Conservation (phyloP, 2,329 filamentous ascomycete genomes). For the Biscogniauxia mediterranea region DNA sequence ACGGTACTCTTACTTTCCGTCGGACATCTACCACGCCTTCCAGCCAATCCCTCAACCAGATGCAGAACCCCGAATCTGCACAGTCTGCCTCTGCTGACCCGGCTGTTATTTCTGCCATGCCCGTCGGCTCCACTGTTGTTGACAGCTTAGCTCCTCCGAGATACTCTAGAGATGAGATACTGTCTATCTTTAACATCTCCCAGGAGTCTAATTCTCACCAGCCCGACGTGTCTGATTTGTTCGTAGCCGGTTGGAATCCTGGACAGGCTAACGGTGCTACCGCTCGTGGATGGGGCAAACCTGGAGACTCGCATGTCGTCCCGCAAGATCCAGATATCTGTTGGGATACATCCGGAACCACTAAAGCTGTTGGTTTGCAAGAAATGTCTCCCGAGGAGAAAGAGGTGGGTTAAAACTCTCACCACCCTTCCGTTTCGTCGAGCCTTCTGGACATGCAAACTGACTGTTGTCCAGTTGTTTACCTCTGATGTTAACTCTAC, state of each 20-base stretch:
- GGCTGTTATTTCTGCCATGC: slow-evolving; percentile 58
- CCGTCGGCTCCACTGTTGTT: slow-evolving; percentile 48
- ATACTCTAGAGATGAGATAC: slow-evolving; percentile 76
- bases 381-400: slow-evolving; percentile 66
- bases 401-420: slow-evolving; percentile 44
- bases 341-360: slow-evolving; percentile 74
- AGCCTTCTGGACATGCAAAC: slow-evolving; percentile 16
- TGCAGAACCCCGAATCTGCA: slow-evolving; percentile 32
- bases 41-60: slow-evolving; percentile 42
- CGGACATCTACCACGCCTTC: slow-evolving; percentile 57
- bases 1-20: slow-evolving; percentile 64
- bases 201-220: slow-evolving; percentile 47
- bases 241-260: slow-evolving; percentile 77
- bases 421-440: not conserved
- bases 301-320: slow-evolving; percentile 68
- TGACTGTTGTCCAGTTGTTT: slow-evolving; percentile 62
- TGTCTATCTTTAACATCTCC: slow-evolving; percentile 63
- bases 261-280: slow-evolving; percentile 63
- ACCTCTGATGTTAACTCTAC: slow-evolving; percentile 87
- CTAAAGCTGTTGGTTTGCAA: slow-evolving; percentile 69
- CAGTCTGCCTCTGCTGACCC: slow-evolving; percentile 37
- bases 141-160: slow-evolving; percentile 52
- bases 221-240: slow-evolving; percentile 65
- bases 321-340: slow-evolving; percentile 85
- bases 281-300: slow-evolving; percentile 72